A percentile compares a stretch with the other conserved stretches of the same genome.
phyloP scores from a whole-genome alignment of 1,139 yeast genomes.

The Suhomyces chickasaworum region DNA sequence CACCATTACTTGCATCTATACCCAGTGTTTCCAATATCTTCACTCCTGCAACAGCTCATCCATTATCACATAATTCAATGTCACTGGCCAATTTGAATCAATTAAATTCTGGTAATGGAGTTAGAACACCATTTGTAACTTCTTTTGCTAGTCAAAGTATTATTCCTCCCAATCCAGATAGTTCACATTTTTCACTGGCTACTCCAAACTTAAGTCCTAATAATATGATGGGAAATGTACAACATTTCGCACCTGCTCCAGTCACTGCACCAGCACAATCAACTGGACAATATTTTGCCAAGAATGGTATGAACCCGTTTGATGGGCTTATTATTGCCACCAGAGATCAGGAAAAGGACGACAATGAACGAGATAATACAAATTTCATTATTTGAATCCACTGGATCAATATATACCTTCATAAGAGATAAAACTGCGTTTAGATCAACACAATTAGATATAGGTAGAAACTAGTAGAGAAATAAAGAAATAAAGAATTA shows the following conservation, averaged over 20 bases:
- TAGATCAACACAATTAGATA: neutral
- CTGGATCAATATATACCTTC: neutral
- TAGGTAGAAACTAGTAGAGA: too few species aligned
- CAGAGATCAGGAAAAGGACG: constrained; percentile 19
- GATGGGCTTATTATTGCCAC: constrained; percentile 43
- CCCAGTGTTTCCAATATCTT: constrained; percentile 40
- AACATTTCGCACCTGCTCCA: constrained; percentile 23
- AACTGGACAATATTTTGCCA: constrained; percentile 39
- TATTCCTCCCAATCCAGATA: constrained; percentile 7
- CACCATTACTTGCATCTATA: constrained; percentile 31
- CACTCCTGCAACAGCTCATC: constrained; percentile 37
- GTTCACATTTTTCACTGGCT: constrained; percentile 7
- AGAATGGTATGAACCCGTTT: constrained; percentile 44
- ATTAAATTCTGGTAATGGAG: constrained; percentile 11
- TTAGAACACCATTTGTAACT: constrained; percentile 33
- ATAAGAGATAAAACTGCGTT: neutral
- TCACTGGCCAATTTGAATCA: constrained; percentile 26
- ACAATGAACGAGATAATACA: constrained; percentile 9
- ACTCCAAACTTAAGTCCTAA: constrained; percentile 12
- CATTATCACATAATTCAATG: constrained; percentile 24
- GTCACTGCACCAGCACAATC: constrained; percentile 41
- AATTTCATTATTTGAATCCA: constrained; percentile 13
- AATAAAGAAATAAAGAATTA: too few species aligned
- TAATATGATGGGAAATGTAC: constrained; percentile 1
- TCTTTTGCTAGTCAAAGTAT: neutral